Conservation (phyloP, 257 asterid species). For the Solanum stenotomum region DNA sequence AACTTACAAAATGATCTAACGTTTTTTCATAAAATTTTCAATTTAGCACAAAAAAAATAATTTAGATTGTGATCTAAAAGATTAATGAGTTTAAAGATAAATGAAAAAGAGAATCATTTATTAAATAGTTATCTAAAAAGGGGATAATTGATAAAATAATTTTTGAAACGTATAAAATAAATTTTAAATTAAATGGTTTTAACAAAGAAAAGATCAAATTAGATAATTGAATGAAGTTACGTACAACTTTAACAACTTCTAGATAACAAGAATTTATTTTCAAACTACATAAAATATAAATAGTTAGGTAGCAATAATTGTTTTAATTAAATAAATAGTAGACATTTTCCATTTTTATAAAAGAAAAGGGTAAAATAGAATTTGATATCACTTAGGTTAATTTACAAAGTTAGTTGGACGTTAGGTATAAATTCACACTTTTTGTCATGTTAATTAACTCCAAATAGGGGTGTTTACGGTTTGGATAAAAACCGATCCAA, state of each 20-base stretch:
- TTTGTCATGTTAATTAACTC: neutral
- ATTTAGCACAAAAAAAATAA: neutral
- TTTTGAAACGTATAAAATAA: neutral
- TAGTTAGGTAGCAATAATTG: neutral
- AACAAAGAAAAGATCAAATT: neutral
- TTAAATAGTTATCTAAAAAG: too few species aligned
- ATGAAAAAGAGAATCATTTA: neutral
- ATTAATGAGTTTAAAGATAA: neutral
- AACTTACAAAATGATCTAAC: neutral
- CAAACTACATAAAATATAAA: neutral
- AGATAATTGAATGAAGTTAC: neutral
- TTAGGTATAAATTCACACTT: neutral
- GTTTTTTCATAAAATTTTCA: neutral
- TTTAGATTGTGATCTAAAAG: neutral
- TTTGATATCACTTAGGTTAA: neutral
- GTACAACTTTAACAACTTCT: neutral
- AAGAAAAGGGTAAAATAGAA: neutral
- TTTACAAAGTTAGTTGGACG: neutral
- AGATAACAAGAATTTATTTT: neutral
- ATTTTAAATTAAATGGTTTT: neutral
- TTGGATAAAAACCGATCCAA: too few species aligned
- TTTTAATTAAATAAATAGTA: neutral
- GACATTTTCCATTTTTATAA: neutral
- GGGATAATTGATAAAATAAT: neutral
- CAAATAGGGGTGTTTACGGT: too few species aligned